A percentile compares a stretch with the other conserved stretches of the same genome.
These are phyloP conservation scores for Pinus taeda DNA, from an alignment of 75 land plant genomes.

Conservation along the genomic window DNA sequence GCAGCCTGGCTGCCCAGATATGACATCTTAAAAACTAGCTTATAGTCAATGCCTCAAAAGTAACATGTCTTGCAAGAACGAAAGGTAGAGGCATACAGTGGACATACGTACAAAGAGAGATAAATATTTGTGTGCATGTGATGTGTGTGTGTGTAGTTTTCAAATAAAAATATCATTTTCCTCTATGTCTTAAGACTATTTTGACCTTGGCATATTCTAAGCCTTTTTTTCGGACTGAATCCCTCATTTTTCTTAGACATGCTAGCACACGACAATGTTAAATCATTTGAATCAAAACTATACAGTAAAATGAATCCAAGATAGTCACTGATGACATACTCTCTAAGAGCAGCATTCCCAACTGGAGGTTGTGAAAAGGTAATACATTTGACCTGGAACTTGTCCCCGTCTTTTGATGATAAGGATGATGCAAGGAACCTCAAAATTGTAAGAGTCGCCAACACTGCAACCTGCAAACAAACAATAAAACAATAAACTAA, in stretches of 20 bases:
- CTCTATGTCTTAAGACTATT: not conserved
- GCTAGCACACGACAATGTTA: not conserved
- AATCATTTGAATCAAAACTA: not conserved
- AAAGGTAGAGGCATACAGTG: too few relatives aligned
- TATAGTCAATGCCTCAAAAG: too few relatives aligned
- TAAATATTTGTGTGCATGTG: not conserved
- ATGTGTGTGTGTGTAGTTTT: not conserved
- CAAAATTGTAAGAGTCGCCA: constrained; percentile 89
- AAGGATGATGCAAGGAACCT: constrained; percentile 59
- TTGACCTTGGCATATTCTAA: not conserved
- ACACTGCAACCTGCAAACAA: constrained; percentile 73
- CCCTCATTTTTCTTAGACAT: not conserved
- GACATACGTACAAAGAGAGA: too few relatives aligned
- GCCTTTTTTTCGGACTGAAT: too few relatives aligned
- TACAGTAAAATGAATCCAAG: not conserved
- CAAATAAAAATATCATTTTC: not conserved
- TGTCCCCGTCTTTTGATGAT: constrained; percentile 46
- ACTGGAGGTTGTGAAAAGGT: constrained; percentile 99
- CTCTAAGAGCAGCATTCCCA: constrained; percentile 94
- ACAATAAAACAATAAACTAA: not conserved
- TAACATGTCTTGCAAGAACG: too few relatives aligned
- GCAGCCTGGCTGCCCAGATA: too few relatives aligned
- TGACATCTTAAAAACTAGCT: too few relatives aligned
- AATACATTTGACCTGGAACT: constrained; percentile 78
- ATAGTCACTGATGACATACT: constrained; percentile 39